Percentiles rank a stretch among this genome's conserved stretches.
phyloP scores from a whole-genome alignment of 768 basidiomycete species.

The Cantharellus anzutake region DNA sequence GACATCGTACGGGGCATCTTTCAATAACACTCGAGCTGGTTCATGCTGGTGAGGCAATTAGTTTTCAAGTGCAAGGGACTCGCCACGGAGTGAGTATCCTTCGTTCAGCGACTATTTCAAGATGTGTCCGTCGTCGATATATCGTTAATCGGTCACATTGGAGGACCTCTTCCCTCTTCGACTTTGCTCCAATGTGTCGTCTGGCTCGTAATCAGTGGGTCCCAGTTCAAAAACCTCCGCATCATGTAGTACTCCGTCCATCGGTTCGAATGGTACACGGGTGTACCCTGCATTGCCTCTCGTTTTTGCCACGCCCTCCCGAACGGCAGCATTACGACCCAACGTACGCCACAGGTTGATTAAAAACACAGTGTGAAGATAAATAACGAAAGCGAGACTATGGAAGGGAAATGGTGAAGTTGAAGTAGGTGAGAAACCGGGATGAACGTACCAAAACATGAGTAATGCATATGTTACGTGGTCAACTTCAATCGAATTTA shows the following conservation, averaged over 20 bases:
- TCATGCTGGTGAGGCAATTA: too few relatives aligned
- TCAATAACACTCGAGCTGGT: too few relatives aligned
- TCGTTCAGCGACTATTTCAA: too few relatives aligned
- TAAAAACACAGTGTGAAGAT: not conserved
- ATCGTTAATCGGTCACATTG: too few relatives aligned
- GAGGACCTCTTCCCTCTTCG: too few relatives aligned
- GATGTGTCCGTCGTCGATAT: too few relatives aligned
- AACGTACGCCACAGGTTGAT: not conserved
- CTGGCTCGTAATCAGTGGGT: not conserved
- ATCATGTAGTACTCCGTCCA: not conserved
- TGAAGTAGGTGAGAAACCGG: not conserved
- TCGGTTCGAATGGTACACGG: not conserved
- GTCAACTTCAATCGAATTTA: conserved; percentile 60
- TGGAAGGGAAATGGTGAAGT: not conserved
- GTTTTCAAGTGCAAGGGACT: too few relatives aligned
- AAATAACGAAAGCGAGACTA: conserved; percentile 3
- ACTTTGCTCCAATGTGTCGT: not conserved
- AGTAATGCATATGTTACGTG: conserved; percentile 80
- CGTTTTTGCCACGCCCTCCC: not conserved
- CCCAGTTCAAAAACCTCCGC: not conserved
- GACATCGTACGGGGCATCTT: too few relatives aligned
- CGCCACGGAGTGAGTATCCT: too few relatives aligned
- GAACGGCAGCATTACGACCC: not conserved
- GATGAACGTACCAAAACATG: conserved; percentile 34
- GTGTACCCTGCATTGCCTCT: not conserved